phyloP scores from a whole-genome alignment of 1,139 yeast species.

The Pichia sp. region DNA sequence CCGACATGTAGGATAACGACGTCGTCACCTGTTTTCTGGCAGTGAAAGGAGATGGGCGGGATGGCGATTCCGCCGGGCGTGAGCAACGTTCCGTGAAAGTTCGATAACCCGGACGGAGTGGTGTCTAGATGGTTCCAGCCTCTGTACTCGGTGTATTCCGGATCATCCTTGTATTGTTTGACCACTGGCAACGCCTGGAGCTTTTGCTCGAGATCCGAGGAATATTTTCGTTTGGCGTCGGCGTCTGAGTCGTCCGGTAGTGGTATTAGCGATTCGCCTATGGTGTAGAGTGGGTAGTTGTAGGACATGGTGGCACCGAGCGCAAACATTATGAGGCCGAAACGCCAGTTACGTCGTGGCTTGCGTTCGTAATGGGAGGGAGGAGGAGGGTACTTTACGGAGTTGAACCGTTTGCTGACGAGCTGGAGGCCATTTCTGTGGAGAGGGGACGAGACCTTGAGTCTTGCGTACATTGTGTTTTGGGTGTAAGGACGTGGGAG shows the following conservation, averaged over 20 bases:
- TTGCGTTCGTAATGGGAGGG: conserved; percentile 16
- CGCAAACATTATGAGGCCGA: conserved; percentile 18
- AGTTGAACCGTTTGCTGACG: not conserved
- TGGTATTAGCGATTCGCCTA: conserved; percentile 20
- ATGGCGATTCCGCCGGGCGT: conserved; percentile 75
- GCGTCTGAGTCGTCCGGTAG: conserved; percentile 21
- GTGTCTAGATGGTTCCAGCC: conserved; percentile 59
- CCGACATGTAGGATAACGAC: conserved; percentile 76
- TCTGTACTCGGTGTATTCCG: conserved; percentile 41
- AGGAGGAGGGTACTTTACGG: conserved; percentile 21
- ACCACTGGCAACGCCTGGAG: conserved; percentile 52
- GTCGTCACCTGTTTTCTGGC: conserved; percentile 52
- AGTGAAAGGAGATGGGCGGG: conserved; percentile 67
- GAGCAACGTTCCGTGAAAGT: conserved; percentile 38
- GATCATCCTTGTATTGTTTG: conserved; percentile 40
- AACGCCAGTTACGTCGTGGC: conserved; percentile 4
- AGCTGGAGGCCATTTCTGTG: not conserved
- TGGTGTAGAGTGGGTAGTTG: conserved; percentile 27
- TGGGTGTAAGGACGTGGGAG: not conserved
- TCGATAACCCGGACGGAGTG: conserved; percentile 15
- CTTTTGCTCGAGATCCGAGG: conserved; percentile 39
- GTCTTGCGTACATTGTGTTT: not conserved
- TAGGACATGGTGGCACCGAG: conserved; percentile 27
- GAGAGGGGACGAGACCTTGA: not conserved
- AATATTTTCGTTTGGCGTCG: conserved; percentile 26